Evolutionary conservation across 345 rosid species (phyloP), one percentile per base, ranked within the genome.

Genomic region (Camelina sativa): DNA sequence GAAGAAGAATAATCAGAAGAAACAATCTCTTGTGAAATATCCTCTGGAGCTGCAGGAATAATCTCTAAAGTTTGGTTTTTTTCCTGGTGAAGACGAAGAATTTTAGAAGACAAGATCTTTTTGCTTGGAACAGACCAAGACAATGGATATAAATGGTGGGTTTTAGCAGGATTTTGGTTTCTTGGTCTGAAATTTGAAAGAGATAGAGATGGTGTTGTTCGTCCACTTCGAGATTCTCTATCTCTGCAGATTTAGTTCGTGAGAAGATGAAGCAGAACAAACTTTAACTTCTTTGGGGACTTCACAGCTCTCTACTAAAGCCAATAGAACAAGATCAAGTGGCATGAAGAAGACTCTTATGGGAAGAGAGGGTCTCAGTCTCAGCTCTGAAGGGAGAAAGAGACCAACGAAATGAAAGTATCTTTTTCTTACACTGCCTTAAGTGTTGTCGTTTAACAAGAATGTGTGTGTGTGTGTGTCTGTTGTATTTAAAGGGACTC

Each of bases 31-130:
- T 82, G 80, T 6, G 86, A 44, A 41, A 78, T 83, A 58, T 78
- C 86, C 16, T 79, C 85, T 10, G 90, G 78, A 25, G 86, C 47
- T 32, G 91, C 88, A 17, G 76, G 22, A 20, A 80, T 56, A 67
- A 37, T 69, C 77, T 83, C 92, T 89, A 80, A 53, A 46, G 3
- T 52, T 69, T 79, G 63, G 47, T 40, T 46, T 30, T 30, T 55
- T 10, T 30, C 66, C 11, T 40, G 68, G 50, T 65, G 62, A 57
- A 47, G 72, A 20, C 15, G 75, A 64, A 72, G 73, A 77, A 50
- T 23, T 34, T 10, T 62, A 4, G 34, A 80, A 64, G 65, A 80
- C 56, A 46, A 50, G 63, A 73, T 25, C 51, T 47, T 66, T 23
- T 48, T 65, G 17, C 80, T 57, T 52, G 62, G 50, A 73, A 38